Percentiles rank a stretch among this genome's conserved stretches.
These are phyloP conservation scores for Miscanthus sacchariflorus DNA, from an alignment of 202 grass and related monocot genomes.

Conservation along the genomic window DNA sequence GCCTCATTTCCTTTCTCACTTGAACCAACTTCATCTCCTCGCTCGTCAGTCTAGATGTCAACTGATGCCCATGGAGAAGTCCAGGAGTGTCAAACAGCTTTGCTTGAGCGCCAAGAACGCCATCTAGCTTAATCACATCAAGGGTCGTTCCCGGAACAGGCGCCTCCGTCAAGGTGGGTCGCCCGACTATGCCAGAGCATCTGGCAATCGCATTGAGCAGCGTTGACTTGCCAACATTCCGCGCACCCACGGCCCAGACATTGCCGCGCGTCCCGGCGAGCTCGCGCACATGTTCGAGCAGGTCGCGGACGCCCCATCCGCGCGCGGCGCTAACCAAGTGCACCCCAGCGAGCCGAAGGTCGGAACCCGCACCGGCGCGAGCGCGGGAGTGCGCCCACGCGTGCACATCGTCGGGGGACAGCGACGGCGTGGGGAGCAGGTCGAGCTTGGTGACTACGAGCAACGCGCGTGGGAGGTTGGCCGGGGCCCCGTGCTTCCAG, in stretches of 20 bases:
- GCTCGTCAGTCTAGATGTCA: slow-evolving; percentile 68
- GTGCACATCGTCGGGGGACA: slow-evolving; percentile 64
- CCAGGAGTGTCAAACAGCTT: slow-evolving; percentile 87
- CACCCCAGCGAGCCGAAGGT: slow-evolving; percentile 66
- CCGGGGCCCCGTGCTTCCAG: slow-evolving; percentile 61
- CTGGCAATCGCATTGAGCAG: slow-evolving; percentile 80
- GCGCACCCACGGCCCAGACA: slow-evolving; percentile 89
- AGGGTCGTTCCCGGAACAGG: slow-evolving; percentile 89
- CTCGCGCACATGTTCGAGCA: slow-evolving; percentile 72
- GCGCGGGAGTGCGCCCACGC: slow-evolving; percentile 68
- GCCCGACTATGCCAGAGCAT: slow-evolving; percentile 53
- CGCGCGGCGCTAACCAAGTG: slow-evolving; percentile 73
- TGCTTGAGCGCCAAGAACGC: slow-evolving; percentile 73
- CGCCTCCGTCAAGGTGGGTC: slow-evolving; percentile 73
- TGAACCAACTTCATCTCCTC: slow-evolving; percentile 88
- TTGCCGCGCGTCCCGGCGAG: slow-evolving; percentile 75
- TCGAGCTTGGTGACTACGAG: slow-evolving; percentile 88
- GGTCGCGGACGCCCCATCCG: slow-evolving; percentile 74
- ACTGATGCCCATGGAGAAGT: slow-evolving; percentile 78
- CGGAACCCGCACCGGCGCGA: slow-evolving; percentile 52
- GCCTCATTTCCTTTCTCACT: slow-evolving; percentile 74
- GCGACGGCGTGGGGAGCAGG: slow-evolving; percentile 66
- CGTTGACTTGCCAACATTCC: slow-evolving; percentile 90
- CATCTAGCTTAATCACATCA: slow-evolving; percentile 70
- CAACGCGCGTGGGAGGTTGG: slow-evolving; percentile 66